Evolutionary conservation across 495 filamentous ascomycete genomes (phyloP).

Genomic region (Pseudomonodictys pantanalensis): DNA sequence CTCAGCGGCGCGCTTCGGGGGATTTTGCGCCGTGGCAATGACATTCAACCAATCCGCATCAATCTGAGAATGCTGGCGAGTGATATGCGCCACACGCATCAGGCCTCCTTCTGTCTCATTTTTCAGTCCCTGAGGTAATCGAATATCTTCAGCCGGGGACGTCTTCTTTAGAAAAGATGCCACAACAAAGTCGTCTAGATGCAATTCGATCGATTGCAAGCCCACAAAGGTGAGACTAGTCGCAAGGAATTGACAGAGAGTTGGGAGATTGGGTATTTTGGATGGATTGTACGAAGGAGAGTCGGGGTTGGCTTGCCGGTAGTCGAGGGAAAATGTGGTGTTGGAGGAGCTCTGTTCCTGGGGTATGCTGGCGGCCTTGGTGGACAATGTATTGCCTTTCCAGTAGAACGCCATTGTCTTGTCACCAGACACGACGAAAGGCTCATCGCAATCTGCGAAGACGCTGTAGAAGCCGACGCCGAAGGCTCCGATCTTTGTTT

Average conservation of each 20-base stretch:
- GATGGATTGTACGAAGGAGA: slow-evolving; percentile 52
- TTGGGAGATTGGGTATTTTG: slow-evolving; percentile 71
- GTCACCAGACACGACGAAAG: slow-evolving; percentile 86
- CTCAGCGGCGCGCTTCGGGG: slow-evolving; percentile 22
- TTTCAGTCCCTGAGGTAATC: slow-evolving; percentile 77
- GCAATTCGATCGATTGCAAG: slow-evolving; percentile 80
- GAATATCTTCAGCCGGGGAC: slow-evolving; percentile 66
- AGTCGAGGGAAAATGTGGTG: slow-evolving; percentile 90
- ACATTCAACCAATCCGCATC: slow-evolving; percentile 89
- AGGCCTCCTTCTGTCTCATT: slow-evolving; percentile 75
- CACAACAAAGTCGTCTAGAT: slow-evolving; percentile 82
- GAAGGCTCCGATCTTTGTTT: slow-evolving; percentile 98
- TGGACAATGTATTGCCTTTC: slow-evolving; percentile 94
- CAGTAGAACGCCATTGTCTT: slow-evolving; percentile 98
- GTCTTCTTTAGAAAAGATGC: slow-evolving; percentile 76
- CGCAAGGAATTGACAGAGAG: slow-evolving; percentile 84
- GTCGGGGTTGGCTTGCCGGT: slow-evolving; percentile 67
- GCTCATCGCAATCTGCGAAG: slow-evolving; percentile 96
- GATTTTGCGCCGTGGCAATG: slow-evolving; percentile 51
- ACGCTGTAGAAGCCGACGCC: slow-evolving; percentile 99
- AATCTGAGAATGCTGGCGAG: slow-evolving; percentile 79
- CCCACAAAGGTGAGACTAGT: slow-evolving; percentile 96
- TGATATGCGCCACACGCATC: slow-evolving; percentile 75
- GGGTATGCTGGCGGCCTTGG: slow-evolving; percentile 70
- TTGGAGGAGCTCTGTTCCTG: slow-evolving; percentile 57